Base-by-base conservation (phyloP, 768 basidiomycete species). In the Hygrocybe coccinea region DNA sequence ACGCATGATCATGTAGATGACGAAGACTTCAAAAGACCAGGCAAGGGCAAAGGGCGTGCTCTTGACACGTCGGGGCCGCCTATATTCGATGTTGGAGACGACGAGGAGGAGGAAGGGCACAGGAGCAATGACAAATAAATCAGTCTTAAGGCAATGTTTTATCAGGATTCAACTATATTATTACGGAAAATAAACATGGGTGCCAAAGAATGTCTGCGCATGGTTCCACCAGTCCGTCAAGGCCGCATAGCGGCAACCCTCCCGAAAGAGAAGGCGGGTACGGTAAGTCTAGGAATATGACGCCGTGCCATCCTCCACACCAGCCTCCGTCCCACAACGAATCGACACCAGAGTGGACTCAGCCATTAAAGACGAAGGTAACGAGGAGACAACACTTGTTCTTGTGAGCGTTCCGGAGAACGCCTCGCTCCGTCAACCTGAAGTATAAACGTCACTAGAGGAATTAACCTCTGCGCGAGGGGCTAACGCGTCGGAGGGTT, bases 161-260 rank as follows among this genome's bases (percentile, higher is more conserved):
- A n/a, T 29, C 33, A 19, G 15, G 19, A 39, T 8, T 10, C 37
- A 22, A 15, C 34, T 38, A 11, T 19, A 51, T 51, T 58, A n/a
- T 24, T 45, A 41, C 22, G 24, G n/a, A 10, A 19, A 19, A 11
- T 37, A 14, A 38, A 39, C 19, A 38, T 21, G 19, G 36, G 22
- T n/a, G n/a, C n/a, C n/a, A n/a, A 19, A 25, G 49, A 24, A 72
- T 87, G 86, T 87, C 66, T 76, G 74, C 83, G 74, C 83, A 89
- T 89, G 87, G 87, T 87, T 86, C 87, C 62, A 82, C 85, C 82
- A 79, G 70, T 83, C 86, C 83, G 84, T 87, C 85, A 87, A 80
- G 60, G 85, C 80, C 79, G 86, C 86, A 79, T 86, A 86, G 83
- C 85, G 75, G 78, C 85, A 75, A 69, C 70, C 60, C 68, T 63